Evolutionary conservation across 345 rosid genomes (phyloP), one percentile per base, ranked within the genome.

Genomic region (Capsella bursapastoris): DNA sequence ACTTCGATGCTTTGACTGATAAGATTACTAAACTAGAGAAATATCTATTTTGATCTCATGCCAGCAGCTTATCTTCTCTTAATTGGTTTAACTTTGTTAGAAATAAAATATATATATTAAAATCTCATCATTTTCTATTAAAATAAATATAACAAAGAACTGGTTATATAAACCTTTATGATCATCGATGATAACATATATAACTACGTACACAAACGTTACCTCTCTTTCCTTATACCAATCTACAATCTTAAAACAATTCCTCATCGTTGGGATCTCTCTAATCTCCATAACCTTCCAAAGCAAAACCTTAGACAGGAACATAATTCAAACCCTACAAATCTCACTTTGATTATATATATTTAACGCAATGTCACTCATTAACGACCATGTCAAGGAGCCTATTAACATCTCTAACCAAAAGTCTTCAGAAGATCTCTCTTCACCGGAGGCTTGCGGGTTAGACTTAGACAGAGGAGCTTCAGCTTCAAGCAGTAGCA

Each of bases 401-500:
- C 18, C 63, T 67, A 67, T 18, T 31, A 50, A 75, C 73, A 58
- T 75, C 56, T 49, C 47, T 2, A 67, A 49, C 22, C 68, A 44
- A 48, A 59, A 57, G n/a, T 75, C 78, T 10, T 67, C 73, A 16
- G 45, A 67, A 15, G 56, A 80, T 62, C 69, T 64, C 37, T 79
- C 86, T 53, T 80, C 87, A 15, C 72, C 79, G 2, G 83, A 79
- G 31, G 63, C 48, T 64, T 56, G 14, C 8, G 60, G 61, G 25
- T 22, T 22, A 22, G 25, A 22, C 11, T 25, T 71, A 37, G 58
- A 34, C 7, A 37, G 75, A 68, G 41, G 78, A 37, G 58, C 69
- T 40, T 81, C 78, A 2, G 82, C 80, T 71, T 86, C 88, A 2
- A 79, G 77, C 51, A 80, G 86, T 64, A 85, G 89, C 62, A 76